phyloP scores from a whole-genome alignment of 805 yeast species.

The Nakazawaea siamensis region DNA sequence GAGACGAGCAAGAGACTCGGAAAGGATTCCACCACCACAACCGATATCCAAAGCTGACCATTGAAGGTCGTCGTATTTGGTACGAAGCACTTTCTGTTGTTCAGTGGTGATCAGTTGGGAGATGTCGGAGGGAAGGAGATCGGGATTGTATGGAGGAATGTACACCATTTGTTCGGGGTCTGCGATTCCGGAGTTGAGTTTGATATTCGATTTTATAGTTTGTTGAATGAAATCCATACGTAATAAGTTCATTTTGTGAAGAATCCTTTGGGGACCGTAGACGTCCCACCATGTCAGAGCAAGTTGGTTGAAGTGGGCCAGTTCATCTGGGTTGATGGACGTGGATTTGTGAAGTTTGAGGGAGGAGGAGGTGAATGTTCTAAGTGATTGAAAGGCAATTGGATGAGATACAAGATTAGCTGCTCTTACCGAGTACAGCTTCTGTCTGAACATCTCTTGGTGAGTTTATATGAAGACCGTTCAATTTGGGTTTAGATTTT shows the following conservation, averaged over 20 bases:
- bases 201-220: conserved; percentile 38
- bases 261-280: conserved; percentile 83
- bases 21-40: conserved; percentile 95
- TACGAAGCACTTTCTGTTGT: conserved; percentile 38
- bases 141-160: conserved; percentile 68
- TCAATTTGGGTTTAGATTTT: too few relatives aligned
- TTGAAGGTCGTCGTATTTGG: conserved; percentile 25
- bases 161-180: conserved; percentile 43
- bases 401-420: too few relatives aligned
- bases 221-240: conserved; percentile 80
- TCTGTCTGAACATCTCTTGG: neutral
- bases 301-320: conserved; percentile 72
- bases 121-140: conserved; percentile 55
- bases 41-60: conserved; percentile 78
- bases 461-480: neutral
- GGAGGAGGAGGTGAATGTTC: too few relatives aligned
- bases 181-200: conserved; percentile 30
- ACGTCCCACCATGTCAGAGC: conserved; percentile 99
- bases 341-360: conserved; percentile 13
- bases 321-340: conserved; percentile 51
- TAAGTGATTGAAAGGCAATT: too few relatives aligned
- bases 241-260: conserved; percentile 89
- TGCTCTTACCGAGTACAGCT: neutral
- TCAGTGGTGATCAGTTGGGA: conserved; percentile 37
- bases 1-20: conserved; percentile 81